A percentile compares a stretch with the other conserved stretches of the same genome.
Conservation (phyloP, 225 moss, liverwort and hornwort species). For the Pseudoscleropodium purum region DNA sequence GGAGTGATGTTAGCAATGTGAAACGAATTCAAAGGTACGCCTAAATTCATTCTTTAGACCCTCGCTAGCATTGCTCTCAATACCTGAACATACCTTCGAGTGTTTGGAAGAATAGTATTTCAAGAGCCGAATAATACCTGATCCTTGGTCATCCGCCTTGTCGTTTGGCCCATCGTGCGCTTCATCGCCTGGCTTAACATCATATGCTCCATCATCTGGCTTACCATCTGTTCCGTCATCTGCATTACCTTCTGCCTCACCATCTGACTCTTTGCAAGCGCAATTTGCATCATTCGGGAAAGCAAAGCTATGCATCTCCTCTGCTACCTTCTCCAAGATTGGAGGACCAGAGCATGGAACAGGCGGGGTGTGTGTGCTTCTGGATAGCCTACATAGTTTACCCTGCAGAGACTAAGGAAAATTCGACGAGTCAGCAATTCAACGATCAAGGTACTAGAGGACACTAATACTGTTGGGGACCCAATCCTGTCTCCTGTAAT, state of each 20-base stretch:
- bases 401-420: neutral
- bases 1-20: neutral
- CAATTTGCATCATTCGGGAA: constrained; percentile 29
- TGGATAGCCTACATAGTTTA: neutral
- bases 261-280: neutral
- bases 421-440: neutral
- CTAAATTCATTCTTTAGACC: neutral
- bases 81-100: neutral
- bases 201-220: neutral
- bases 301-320: constrained; percentile 32
- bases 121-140: neutral
- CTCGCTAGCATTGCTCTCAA: neutral
- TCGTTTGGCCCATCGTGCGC: neutral
- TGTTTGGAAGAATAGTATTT: neutral
- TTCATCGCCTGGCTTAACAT: neutral
- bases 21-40: neutral
- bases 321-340: constrained; percentile 13
- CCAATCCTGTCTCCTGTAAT: neutral
- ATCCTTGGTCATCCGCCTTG: neutral
- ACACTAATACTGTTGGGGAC: neutral
- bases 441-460: neutral
- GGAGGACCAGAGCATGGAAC: neutral
- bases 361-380: neutral
- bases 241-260: neutral
- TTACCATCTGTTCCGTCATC: neutral